These are phyloP conservation scores for Lathyrus sativus DNA, from an alignment of 306 rosid species.

Conservation along the genomic window DNA sequence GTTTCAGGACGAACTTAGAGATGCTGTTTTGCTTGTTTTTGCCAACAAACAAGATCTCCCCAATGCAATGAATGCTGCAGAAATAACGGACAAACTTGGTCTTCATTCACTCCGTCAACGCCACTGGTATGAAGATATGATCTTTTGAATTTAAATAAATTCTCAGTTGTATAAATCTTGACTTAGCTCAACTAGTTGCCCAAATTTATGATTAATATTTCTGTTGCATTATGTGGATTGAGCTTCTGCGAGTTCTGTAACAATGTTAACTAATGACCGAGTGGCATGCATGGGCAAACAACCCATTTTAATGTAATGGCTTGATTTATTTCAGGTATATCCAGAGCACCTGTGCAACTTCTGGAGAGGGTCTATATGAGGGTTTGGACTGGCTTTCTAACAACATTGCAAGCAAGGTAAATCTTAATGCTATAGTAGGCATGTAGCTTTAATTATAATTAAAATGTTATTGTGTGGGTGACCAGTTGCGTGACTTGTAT, in stretches of 20 bases:
- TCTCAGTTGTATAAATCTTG: slow-evolving; percentile 14
- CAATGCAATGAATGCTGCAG: slow-evolving; percentile 98
- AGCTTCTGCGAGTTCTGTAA: slow-evolving; percentile 8
- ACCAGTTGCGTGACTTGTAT: slow-evolving; percentile 14
- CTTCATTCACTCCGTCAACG: slow-evolving; percentile 97
- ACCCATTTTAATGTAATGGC: slow-evolving; percentile 36
- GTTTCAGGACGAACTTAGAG: slow-evolving; percentile 91
- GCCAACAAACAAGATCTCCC: slow-evolving; percentile 99
- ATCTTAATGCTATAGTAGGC: slow-evolving; percentile 13
- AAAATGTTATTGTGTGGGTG: slow-evolving; percentile 18
- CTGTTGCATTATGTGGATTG: slow-evolving; percentile 19
- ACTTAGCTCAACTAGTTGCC: slow-evolving; percentile 9
- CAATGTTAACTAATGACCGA: neutral
- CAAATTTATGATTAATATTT: slow-evolving; percentile 4
- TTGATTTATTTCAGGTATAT: slow-evolving; percentile 75
- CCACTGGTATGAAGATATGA: slow-evolving; percentile 71
- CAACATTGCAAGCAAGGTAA: slow-evolving; percentile 93
- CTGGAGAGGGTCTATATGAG: slow-evolving; percentile 97
- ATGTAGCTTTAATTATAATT: slow-evolving; percentile 24
- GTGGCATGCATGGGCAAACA: neutral
- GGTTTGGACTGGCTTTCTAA: slow-evolving; percentile 95
- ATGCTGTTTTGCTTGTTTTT: slow-evolving; percentile 93
- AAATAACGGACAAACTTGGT: slow-evolving; percentile 96
- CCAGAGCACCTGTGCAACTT: slow-evolving; percentile 99
- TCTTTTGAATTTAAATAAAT: slow-evolving; percentile 18